These are phyloP conservation scores for Polytrichum commune DNA, from an alignment of 225 moss, liverwort and hornwort species.

Conservation along the genomic window DNA sequence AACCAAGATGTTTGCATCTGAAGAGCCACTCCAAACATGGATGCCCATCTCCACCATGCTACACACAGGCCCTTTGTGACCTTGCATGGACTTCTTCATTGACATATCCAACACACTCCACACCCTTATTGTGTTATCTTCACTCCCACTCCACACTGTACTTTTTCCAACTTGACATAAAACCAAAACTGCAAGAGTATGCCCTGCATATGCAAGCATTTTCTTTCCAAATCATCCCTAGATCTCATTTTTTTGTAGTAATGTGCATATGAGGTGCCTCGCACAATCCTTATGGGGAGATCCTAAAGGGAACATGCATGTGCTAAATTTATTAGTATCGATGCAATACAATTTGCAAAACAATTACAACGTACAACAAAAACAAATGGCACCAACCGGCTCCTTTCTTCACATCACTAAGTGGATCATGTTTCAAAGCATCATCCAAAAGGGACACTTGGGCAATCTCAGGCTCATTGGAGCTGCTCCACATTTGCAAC, in stretches of 20 bases:
- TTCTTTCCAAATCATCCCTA: no score
- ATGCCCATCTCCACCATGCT: slow-evolving; percentile 42
- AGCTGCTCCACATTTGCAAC: slow-evolving; percentile 58
- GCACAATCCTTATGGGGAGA: no score
- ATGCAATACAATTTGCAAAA: no score
- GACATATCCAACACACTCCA: slow-evolving; percentile 46
- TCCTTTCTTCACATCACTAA: slow-evolving; percentile 35
- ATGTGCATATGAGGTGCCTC: no score
- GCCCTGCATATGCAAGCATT: slow-evolving; percentile 25
- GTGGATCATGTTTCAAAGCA: slow-evolving; percentile 30
- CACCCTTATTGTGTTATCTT: slow-evolving; percentile 41
- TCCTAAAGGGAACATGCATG: no score
- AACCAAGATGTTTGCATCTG: slow-evolving; percentile 61
- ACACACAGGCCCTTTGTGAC: slow-evolving; percentile 44
- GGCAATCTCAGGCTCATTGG: slow-evolving; percentile 56
- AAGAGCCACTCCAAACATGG: slow-evolving; percentile 67
- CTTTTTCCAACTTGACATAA: slow-evolving; percentile 57
- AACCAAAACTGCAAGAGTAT: slow-evolving; percentile 50
- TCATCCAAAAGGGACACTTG: slow-evolving; percentile 40
- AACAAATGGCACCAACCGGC: slow-evolving; percentile 25
- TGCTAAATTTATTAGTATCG: no score
- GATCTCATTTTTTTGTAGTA: background rate
- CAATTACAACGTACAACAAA: no score
- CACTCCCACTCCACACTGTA: slow-evolving; percentile 62
- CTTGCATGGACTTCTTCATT: slow-evolving; percentile 25